Evolutionary conservation across 2,329 filamentous ascomycete genomes (phyloP).

Genomic region (Septoria linicola): DNA sequence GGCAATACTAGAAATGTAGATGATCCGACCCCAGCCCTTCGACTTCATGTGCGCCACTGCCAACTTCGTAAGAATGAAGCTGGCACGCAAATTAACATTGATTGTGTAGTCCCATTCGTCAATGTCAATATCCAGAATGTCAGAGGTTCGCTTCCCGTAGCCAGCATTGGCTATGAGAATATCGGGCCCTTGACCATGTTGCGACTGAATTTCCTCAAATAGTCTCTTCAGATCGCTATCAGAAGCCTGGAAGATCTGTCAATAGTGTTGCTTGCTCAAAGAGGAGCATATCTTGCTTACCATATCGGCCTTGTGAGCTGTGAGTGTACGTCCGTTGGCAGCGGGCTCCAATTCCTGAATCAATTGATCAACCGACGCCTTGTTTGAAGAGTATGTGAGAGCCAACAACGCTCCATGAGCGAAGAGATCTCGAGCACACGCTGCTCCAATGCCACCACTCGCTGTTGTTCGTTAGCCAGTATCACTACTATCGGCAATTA

Average conservation of each 20-base stretch:
- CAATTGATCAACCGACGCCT: constrained; percentile 48
- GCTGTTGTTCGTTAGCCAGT: constrained; percentile 1
- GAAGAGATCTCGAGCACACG: constrained; percentile 58
- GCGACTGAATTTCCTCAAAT: constrained; percentile 54
- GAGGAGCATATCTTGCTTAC: neutral
- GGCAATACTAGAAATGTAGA: constrained; percentile 65
- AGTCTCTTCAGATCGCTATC: constrained; percentile 55
- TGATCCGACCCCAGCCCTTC: constrained; percentile 62
- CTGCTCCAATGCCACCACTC: constrained; percentile 56
- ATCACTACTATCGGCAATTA: neutral
- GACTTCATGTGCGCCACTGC: constrained; percentile 61
- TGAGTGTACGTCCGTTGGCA: constrained; percentile 44
- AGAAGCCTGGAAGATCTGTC: constrained; percentile 35
- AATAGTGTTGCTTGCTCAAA: neutral
- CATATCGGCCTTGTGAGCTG: constrained; percentile 60
- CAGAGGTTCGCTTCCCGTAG: constrained; percentile 58
- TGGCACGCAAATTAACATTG: constrained; percentile 61
- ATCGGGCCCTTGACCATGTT: constrained; percentile 57
- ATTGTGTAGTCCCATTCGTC: constrained; percentile 66
- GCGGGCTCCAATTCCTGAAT: constrained; percentile 34
- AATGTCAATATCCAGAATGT: constrained; percentile 56
- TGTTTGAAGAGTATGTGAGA: constrained; percentile 58
- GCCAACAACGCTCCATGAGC: constrained; percentile 55
- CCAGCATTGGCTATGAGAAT: constrained; percentile 68
- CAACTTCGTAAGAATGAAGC: constrained; percentile 62